Conservation (phyloP, 2,329 filamentous ascomycete species). For the Monilinia fructigena region DNA sequence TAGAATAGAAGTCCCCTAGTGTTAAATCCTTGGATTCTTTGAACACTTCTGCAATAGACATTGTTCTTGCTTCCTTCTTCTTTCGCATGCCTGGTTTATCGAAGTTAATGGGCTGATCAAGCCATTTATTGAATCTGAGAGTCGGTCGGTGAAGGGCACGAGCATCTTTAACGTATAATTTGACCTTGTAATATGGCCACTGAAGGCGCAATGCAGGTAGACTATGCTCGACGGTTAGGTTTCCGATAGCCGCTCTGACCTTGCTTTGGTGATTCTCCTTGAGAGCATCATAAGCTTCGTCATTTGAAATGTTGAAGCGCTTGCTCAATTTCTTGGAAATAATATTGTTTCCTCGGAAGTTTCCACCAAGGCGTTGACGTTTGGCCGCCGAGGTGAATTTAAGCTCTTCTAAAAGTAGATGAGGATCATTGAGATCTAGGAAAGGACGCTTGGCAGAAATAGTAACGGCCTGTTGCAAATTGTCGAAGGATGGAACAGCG, state of each 20-base stretch:
- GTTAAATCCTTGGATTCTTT: conserved; percentile 77
- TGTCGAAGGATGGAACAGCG: conserved; percentile 70
- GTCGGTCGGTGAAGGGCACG: conserved; percentile 82
- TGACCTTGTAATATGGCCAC: conserved; percentile 94
- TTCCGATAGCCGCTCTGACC: conserved; percentile 86
- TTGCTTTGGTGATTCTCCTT: conserved; percentile 98
- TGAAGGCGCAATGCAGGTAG: conserved; percentile 87
- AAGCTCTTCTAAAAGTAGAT: conserved; percentile 78
- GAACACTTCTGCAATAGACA: conserved; percentile 76
- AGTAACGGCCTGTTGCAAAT: conserved; percentile 72
- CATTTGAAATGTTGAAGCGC: conserved; percentile 94
- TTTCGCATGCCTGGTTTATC: conserved; percentile 71
- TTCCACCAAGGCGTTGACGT: conserved; percentile 48
- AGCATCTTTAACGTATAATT: conserved; percentile 68
- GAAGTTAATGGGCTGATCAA: conserved; percentile 69
- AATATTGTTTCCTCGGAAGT: conserved; percentile 64
- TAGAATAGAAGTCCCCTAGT: conserved; percentile 78
- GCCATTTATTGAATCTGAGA: conserved; percentile 67
- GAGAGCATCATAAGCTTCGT: conserved; percentile 90
- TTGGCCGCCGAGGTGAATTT: conserved; percentile 63
- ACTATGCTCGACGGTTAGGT: conserved; percentile 90
- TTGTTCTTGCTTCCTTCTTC: conserved; percentile 78
- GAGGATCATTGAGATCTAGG: conserved; percentile 84
- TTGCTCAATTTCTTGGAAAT: conserved; percentile 71
- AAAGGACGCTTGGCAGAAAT: conserved; percentile 75